Evolutionary conservation across 345 rosid species (phyloP), one percentile per base, ranked within the genome.

Genomic region (Jatropha curcas): DNA sequence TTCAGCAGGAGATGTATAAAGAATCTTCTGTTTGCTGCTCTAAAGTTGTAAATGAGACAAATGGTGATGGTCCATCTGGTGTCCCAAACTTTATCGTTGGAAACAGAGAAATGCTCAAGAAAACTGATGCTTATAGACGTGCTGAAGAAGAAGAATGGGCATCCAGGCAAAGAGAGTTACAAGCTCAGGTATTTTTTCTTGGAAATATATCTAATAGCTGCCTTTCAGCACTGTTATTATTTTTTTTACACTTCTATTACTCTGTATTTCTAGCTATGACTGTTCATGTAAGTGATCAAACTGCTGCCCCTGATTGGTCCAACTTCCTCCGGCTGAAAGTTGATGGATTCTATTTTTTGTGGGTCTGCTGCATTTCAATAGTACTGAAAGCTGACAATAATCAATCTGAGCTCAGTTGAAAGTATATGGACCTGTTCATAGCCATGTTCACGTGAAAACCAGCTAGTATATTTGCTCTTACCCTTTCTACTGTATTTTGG

Each of bases 131-230:
- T 4, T 71, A 71, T 33, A 71, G 50, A 60, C 67, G 48, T 46
- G 74, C 74, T 71, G 46, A 71, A 60, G 74, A 71, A 46, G 74
- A 60, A 71, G 74, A 71, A 60, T 71, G 67, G 74, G 67, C 74
- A 31, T 71, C 67, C 43, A 60, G 74, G 24, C 46, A 48, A 57
- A 71, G 34, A 50, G 74, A 45, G 60, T 12, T 71, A 48, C 13
- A 71, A 60, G 61, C 48, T 61, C 74, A 71, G 74, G 74, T 71
- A 46, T 34, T 28, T 2, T 70, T 6, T 30, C 33, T 53, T 12
- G 34, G 37, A 22, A 56, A 35, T 55, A 4, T 50, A 25, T 67
- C 11, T 0, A 48, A 67, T 19, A 48, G 31, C 20, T 43, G 19
- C 17, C 30, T 4, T 25, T 7, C 33, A 4, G 1, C 20, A 4